Conservation (phyloP, 108 stramenopile genomes). For the Epipyxis sp. region DNA sequence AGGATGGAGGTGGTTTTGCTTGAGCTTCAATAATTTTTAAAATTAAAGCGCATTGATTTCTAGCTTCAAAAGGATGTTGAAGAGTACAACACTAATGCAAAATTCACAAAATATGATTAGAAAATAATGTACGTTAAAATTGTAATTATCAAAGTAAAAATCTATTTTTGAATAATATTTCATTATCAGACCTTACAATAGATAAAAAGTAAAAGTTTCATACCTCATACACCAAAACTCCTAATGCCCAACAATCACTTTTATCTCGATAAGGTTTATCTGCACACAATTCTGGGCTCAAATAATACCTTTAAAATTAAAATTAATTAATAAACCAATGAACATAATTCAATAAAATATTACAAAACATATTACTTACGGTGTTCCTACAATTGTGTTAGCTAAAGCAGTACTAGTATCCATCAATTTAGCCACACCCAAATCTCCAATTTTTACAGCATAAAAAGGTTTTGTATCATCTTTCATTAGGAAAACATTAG, state of each 20-base stretch:
- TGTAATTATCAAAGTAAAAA: too few relatives aligned
- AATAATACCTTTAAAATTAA: constrained; percentile 15
- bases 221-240: constrained; percentile 43
- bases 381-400: constrained; percentile 57
- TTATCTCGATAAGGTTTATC: constrained; percentile 34
- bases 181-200: background rate
- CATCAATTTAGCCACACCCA: constrained; percentile 57
- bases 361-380: constrained; percentile 50
- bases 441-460: constrained; percentile 48
- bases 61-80: constrained; percentile 56
- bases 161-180: too few relatives aligned
- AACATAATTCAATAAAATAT: too few relatives aligned
- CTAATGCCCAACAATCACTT: constrained; percentile 44
- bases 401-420: constrained; percentile 24
- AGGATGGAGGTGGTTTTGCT: constrained; percentile 1
- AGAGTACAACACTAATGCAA: constrained; percentile 48
- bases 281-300: constrained; percentile 39
- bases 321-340: background rate
- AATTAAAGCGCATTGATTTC: constrained; percentile 53
- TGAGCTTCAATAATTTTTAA: constrained; percentile 50
- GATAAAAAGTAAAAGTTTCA: background rate
- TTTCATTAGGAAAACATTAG: constrained; percentile 61
- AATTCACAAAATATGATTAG: background rate
- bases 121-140: too few relatives aligned
- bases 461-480: constrained; percentile 36